Base-by-base conservation (phyloP, 257 asterid species). In the Mitragyna speciosa region DNA sequence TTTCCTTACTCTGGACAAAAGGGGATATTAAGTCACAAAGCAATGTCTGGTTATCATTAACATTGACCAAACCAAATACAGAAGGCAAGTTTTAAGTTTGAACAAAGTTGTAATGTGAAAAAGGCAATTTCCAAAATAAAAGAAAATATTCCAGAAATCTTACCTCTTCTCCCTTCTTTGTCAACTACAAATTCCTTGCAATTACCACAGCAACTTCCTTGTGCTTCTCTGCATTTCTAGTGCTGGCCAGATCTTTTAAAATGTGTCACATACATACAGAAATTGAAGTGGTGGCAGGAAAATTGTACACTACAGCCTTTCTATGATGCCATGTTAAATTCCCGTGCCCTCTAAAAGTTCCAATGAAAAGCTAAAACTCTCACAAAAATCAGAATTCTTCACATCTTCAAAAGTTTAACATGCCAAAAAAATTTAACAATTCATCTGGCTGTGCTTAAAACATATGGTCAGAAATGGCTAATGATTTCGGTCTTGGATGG, bases 1-100 rank as follows among this genome's bases (percentile, higher is more conserved):
- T 20, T 12, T 64, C 41, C 8, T 64, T 5, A 12, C 14, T 64
- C 41, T 10, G 2, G 6, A 63, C 26, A n/a, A 11, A 63, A 63
- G 36, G 31, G 39, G 68, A 63, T 26, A 26, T 12, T 19, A 26
- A 63, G 36, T 26, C 36, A 63, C 12, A 26, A 2, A 26, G 36
- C 36, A 16, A 63, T 28, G 19, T n/a, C 26, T 10, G 30, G 66
- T 52, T 51, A 52, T 52, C 49, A 52, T 52, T 52, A 73, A 31
- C 49, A 51, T 73, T 73, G 77, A 73, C 77, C 61, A 43, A 26
- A 3, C 20, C 77, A 52, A 51, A 73, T 73, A 52, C 51, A 73
- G 30, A 31, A 17, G 31, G 66, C 48, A 73, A 30, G 41, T 6
- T 73, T 20, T 7, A 10, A 49, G 59, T 71, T 71, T 71, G 30